Conservation (phyloP, 2,329 filamentous ascomycete species). For the Alternaria angustiovoidea region DNA sequence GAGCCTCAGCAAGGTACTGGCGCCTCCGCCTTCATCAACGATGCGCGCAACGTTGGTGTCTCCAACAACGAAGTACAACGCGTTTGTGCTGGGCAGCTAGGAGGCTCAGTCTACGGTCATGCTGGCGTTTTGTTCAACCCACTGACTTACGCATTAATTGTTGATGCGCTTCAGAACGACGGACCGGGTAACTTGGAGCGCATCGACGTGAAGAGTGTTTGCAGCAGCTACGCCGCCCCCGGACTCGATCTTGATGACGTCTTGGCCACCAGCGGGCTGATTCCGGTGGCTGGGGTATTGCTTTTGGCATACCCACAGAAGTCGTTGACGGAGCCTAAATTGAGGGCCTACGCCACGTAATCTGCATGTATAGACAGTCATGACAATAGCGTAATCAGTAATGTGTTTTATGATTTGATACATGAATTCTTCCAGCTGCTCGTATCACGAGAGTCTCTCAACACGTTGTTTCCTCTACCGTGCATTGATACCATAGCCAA, state of each 20-base stretch:
- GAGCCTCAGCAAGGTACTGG: constrained; percentile 57
- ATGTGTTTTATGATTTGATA: background rate
- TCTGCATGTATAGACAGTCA: background rate
- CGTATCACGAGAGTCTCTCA: background rate
- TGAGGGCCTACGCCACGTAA: constrained; percentile 51
- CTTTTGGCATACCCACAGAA: constrained; percentile 42
- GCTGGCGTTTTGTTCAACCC: constrained; percentile 62
- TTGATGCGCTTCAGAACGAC: constrained; percentile 59
- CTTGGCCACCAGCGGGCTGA: constrained; percentile 55
- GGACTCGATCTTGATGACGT: constrained; percentile 57
- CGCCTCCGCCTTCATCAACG: constrained; percentile 58
- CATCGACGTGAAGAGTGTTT: constrained; percentile 54
- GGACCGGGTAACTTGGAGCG: constrained; percentile 55
- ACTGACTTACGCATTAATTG: constrained; percentile 54
- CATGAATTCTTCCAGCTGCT: background rate
- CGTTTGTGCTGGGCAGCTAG: constrained; percentile 52
- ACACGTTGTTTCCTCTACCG: background rate
- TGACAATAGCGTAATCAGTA: background rate
- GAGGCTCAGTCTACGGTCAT: constrained; percentile 59
- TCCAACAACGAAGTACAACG: constrained; percentile 61
- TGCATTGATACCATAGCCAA: background rate
- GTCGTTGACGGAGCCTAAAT: constrained; percentile 51
- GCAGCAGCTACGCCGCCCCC: constrained; percentile 48
- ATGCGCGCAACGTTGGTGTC: constrained; percentile 56
- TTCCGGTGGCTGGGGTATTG: constrained; percentile 51